These are phyloP conservation scores for Puya raimondii DNA, from an alignment of 176 grass and related monocot genomes.

Conservation along the genomic window DNA sequence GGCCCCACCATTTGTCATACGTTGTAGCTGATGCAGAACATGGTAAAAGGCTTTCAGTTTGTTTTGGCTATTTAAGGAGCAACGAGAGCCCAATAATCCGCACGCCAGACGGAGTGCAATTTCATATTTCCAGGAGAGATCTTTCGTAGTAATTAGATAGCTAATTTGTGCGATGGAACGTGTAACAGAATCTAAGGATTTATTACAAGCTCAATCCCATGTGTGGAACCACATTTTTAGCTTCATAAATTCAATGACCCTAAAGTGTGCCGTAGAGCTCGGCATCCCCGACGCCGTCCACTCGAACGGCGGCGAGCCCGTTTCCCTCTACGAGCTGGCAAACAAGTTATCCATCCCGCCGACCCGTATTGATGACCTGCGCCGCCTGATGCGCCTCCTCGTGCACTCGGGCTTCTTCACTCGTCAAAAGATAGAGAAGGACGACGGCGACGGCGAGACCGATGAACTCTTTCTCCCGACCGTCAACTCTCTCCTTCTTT, in stretches of 20 bases:
- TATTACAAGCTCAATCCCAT: background rate
- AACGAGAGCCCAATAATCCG: too few species aligned
- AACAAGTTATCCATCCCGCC: slow-evolving; percentile 1
- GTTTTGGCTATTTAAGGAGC: too few species aligned
- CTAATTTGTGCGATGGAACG: too few species aligned
- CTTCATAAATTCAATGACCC: slow-evolving; percentile 7
- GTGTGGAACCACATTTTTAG: slow-evolving; percentile 6
- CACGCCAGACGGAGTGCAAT: too few species aligned
- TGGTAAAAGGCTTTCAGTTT: too few species aligned
- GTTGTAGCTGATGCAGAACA: too few species aligned
- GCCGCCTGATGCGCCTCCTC: slow-evolving; percentile 26
- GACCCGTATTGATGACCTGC: background rate
- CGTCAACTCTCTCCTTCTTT: background rate
- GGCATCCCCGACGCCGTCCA: slow-evolving; percentile 23
- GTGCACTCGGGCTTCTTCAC: slow-evolving; percentile 9
- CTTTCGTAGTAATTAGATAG: too few species aligned
- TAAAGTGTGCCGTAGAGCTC: slow-evolving; percentile 25
- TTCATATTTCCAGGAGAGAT: too few species aligned
- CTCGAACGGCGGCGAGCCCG: slow-evolving; percentile 1
- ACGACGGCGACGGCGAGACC: background rate
- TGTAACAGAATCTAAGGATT: background rate
- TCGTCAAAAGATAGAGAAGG: background rate
- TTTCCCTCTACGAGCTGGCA: slow-evolving; percentile 2
- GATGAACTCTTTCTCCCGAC: slow-evolving; percentile 7
- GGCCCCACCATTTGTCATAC: too few species aligned